A percentile compares a stretch with the other conserved stretches of the same genome.
phyloP scores from a whole-genome alignment of 1,284 basidiomycete genomes.

The Irpex sp. region DNA sequence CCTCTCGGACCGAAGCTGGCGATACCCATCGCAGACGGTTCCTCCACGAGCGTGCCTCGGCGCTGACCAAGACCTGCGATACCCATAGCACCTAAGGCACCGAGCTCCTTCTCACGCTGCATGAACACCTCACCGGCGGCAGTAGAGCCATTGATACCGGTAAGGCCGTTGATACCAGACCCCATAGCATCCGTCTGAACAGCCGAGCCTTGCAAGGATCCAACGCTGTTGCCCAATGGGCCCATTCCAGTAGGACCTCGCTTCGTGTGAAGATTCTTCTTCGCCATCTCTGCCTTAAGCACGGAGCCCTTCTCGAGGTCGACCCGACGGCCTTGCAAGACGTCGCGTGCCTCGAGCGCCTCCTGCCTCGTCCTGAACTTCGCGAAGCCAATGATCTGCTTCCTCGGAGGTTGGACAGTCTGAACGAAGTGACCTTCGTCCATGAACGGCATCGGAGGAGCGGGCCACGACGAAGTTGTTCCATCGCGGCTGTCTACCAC shows the following conservation, averaged over 20 bases:
- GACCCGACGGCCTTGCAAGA: slow-evolving; percentile 86
- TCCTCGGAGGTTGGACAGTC: slow-evolving; percentile 58
- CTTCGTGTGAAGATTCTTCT: slow-evolving; percentile 98
- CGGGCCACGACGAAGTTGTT: slow-evolving; percentile 65
- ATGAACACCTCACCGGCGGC: slow-evolving; percentile 33
- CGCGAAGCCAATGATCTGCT: slow-evolving; percentile 98
- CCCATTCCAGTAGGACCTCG: slow-evolving; percentile 67
- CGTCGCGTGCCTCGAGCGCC: slow-evolving; percentile 85
- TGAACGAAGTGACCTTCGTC: slow-evolving; percentile 39
- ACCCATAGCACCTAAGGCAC: slow-evolving; percentile 45
- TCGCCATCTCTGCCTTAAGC: slow-evolving; percentile 98
- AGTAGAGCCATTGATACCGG: slow-evolving; percentile 20
- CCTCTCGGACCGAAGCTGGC: slow-evolving; percentile 41
- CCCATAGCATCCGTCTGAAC: slow-evolving; percentile 25
- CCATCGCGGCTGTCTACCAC: slow-evolving; percentile 71
- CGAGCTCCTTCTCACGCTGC: slow-evolving; percentile 48
- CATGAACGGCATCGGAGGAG: slow-evolving; percentile 23
- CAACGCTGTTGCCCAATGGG: slow-evolving; percentile 27
- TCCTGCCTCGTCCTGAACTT: slow-evolving; percentile 90
- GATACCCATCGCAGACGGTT: slow-evolving; percentile 41
- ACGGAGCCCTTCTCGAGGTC: slow-evolving; percentile 94
- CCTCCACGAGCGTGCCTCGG: slow-evolving; percentile 27
- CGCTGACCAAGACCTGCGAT: slow-evolving; percentile 34
- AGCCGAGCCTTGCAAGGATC: slow-evolving; percentile 29
- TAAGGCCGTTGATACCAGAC: slow-evolving; percentile 28